These are phyloP conservation scores for Marvania coccoides DNA, from an alignment of 139 green algal species.

Conservation along the genomic window DNA sequence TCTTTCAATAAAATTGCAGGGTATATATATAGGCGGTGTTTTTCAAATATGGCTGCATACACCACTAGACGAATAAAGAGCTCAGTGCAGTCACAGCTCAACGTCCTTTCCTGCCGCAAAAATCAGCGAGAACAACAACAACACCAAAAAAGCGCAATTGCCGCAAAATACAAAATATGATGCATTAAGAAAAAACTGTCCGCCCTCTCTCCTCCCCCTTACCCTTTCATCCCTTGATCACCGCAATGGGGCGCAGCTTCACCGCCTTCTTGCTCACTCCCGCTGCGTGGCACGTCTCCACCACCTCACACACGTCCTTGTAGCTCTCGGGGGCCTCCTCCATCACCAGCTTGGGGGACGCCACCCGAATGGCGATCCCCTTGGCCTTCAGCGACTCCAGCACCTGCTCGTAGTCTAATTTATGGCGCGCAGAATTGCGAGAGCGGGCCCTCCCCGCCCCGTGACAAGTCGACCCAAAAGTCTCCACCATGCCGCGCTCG, in stretches of 20 bases:
- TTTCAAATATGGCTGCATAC: too few relatives aligned
- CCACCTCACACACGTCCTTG: constrained; percentile 81
- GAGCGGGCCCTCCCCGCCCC: constrained; percentile 64
- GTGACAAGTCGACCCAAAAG: constrained; percentile 81
- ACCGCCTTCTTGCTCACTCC: constrained; percentile 76
- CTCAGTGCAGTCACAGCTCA: too few relatives aligned
- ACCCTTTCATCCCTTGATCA: constrained; percentile 77
- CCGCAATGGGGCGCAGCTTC: constrained; percentile 73
- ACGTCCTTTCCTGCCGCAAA: too few relatives aligned
- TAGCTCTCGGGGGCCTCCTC: constrained; percentile 86
- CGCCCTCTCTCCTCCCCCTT: not conserved
- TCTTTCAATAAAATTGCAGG: too few relatives aligned
- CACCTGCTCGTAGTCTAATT: constrained; percentile 71
- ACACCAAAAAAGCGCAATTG: not conserved
- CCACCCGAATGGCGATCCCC: constrained; percentile 66
- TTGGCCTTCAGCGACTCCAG: constrained; percentile 74
- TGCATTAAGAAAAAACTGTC: not conserved
- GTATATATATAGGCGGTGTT: too few relatives aligned
- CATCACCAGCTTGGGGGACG: constrained; percentile 79
- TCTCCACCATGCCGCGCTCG: constrained; percentile 70
- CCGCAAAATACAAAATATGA: not conserved
- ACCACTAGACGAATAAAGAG: too few relatives aligned
- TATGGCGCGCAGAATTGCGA: constrained; percentile 62
- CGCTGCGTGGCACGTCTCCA: constrained; percentile 80
- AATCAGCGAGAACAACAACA: constrained; percentile 23